A percentile compares a stretch with the other conserved stretches of the same genome.
phyloP scores from a whole-genome alignment of 164 flowering plant genomes.

The Magnolia kwangsiensis region DNA sequence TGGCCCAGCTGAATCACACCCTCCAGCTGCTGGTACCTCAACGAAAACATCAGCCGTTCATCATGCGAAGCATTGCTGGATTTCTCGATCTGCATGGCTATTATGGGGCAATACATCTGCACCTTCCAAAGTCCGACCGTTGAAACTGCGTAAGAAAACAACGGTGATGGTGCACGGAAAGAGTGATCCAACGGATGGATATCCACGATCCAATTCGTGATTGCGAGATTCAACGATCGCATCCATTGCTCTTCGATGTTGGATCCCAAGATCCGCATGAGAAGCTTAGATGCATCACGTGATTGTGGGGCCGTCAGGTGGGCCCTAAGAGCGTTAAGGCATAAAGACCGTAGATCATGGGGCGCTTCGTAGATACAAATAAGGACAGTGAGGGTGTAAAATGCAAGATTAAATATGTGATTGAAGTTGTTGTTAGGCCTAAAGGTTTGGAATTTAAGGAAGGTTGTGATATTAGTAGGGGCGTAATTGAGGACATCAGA shows the following conservation, averaged over 20 bases:
- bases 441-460: slow-evolving; percentile 31
- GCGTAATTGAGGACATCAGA: slow-evolving; percentile 51
- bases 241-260: slow-evolving; percentile 86
- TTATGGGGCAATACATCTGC: slow-evolving; percentile 77
- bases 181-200: slow-evolving; percentile 20
- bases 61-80: slow-evolving; percentile 36
- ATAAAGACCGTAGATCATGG: slow-evolving; percentile 42
- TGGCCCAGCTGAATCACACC: slow-evolving; percentile 78
- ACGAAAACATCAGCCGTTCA: slow-evolving; percentile 58
- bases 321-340: slow-evolving; percentile 41
- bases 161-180: slow-evolving; percentile 46
- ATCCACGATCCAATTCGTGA: slow-evolving; percentile 75
- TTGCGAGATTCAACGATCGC: slow-evolving; percentile 74
- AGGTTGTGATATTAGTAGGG: slow-evolving; percentile 26
- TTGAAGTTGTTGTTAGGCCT: slow-evolving; percentile 22
- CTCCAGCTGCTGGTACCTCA: slow-evolving; percentile 75
- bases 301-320: slow-evolving; percentile 35
- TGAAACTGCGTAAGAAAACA: slow-evolving; percentile 68
- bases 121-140: slow-evolving; percentile 78
- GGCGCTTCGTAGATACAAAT: slow-evolving; percentile 88
- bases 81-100: slow-evolving; percentile 64
- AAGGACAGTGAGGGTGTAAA: slow-evolving; percentile 53
- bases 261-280: slow-evolving; percentile 71
- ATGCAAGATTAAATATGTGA: slow-evolving; percentile 57
- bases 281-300: slow-evolving; percentile 49